Evolutionary conservation across 2,329 filamentous ascomycete species (phyloP).

Genomic region (Xylariaceae sp.): DNA sequence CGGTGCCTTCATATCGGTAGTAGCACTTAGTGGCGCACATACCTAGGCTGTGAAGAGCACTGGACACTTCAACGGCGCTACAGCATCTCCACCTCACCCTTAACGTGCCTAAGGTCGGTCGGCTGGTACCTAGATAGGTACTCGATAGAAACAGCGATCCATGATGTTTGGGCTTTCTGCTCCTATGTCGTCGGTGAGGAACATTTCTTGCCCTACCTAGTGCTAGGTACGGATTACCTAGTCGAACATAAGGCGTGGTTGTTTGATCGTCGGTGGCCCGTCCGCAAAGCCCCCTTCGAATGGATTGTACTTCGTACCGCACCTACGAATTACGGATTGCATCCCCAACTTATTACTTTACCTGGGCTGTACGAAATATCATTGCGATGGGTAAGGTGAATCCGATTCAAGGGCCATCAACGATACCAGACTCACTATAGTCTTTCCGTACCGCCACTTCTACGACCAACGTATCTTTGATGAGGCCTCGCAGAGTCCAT

Average conservation of each 20-base stretch:
- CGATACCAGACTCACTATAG: neutral
- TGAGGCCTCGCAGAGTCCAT: neutral
- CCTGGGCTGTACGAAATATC: no score
- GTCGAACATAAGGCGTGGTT: conserved; percentile 10
- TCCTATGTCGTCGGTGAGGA: conserved; percentile 1
- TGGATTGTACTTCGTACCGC: neutral
- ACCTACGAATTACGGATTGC: neutral
- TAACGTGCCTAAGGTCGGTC: neutral
- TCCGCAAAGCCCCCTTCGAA: conserved; percentile 7
- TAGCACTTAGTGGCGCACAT: neutral
- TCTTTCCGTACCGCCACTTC: neutral
- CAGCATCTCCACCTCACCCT: neutral
- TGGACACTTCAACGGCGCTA: conserved; percentile 4
- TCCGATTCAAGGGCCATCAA: neutral
- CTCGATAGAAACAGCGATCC: neutral
- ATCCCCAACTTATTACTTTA: neutral
- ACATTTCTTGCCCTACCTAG: conserved; percentile 1
- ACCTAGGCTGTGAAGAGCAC: conserved; percentile 1
- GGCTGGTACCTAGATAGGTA: neutral
- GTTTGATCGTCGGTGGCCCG: conserved; percentile 17
- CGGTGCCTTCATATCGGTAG: neutral
- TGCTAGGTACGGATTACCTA: neutral
- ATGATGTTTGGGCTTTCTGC: neutral
- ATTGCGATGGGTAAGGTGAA: neutral
- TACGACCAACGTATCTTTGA: neutral